A percentile compares a stretch with the other conserved stretches of the same genome.
Conservation (phyloP, 2,329 filamentous ascomycete genomes). For the Neurospora sp. region DNA sequence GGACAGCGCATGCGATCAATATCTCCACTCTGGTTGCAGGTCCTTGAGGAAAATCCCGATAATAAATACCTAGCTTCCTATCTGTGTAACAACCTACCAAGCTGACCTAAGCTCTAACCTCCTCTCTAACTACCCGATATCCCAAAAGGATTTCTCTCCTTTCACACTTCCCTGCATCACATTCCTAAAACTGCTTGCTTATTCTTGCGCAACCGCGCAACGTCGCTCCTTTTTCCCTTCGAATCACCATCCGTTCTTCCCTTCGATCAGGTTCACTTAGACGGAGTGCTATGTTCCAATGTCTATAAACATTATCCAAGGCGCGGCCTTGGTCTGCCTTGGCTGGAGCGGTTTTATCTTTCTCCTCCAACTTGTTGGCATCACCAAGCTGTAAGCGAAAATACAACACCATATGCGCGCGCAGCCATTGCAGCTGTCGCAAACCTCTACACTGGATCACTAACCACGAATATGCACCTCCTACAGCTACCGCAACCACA, state of each 20-base stretch:
- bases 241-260: slow-evolving; percentile 16
- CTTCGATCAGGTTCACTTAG: slow-evolving; percentile 2
- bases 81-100: not conserved
- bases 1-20: not conserved
- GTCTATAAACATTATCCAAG: slow-evolving; percentile 21
- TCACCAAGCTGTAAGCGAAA: slow-evolving; percentile 40
- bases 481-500: slow-evolving; percentile 43
- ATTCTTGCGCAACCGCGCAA: not conserved
- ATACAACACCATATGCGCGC: not conserved
- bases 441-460: not conserved
- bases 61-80: not conserved
- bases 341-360: slow-evolving; percentile 44
- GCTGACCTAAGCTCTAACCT: not conserved
- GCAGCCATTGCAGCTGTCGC: not conserved
- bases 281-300: slow-evolving; percentile 14
- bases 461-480: not conserved
- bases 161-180: not conserved
- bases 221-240: slow-evolving; percentile 8
- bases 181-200: not conserved
- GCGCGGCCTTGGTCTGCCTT: slow-evolving; percentile 37
- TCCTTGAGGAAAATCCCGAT: not conserved
- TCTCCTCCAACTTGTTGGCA: slow-evolving; percentile 45
- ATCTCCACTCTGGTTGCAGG: not conserved
- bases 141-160: not conserved
- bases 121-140: not conserved